A percentile compares a stretch with the other conserved stretches of the same genome.
Conservation (phyloP, 1,139 yeast genomes). For the Scheffersomyces illinoinensis region DNA sequence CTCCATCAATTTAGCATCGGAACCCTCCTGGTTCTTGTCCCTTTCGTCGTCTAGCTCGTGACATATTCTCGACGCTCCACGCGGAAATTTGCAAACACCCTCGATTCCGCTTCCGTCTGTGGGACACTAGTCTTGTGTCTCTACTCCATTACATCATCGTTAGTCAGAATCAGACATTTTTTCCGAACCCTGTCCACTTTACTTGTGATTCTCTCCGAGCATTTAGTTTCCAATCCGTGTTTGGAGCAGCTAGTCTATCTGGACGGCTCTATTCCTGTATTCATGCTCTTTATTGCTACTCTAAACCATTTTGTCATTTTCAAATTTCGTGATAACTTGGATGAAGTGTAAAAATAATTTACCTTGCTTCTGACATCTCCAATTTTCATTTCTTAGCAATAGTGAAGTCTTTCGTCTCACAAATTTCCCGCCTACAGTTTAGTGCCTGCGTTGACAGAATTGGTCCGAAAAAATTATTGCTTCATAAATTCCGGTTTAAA, state of each 20-base stretch:
- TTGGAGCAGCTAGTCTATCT: too few species aligned
- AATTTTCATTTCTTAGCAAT: background rate
- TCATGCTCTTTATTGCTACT: background rate
- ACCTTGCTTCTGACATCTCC: background rate
- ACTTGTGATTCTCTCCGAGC: background rate
- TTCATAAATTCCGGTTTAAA: background rate
- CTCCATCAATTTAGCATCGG: background rate
- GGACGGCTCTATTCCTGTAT: background rate
- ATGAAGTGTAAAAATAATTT: background rate
- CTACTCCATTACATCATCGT: background rate
- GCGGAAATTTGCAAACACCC: background rate
- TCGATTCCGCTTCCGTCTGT: background rate
- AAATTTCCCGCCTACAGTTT: background rate
- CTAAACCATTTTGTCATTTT: background rate
- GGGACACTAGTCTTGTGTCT: background rate
- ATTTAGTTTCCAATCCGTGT: background rate
- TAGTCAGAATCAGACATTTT: background rate
- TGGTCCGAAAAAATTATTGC: background rate
- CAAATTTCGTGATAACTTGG: background rate
- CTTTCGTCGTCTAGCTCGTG: background rate
- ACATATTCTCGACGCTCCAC: background rate
- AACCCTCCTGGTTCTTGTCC: background rate
- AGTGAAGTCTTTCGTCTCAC: background rate
- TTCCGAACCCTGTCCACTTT: background rate
- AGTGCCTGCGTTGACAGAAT: background rate